Conservation (phyloP, 2,329 filamentous ascomycete genomes). For the Penicillium sp. region DNA sequence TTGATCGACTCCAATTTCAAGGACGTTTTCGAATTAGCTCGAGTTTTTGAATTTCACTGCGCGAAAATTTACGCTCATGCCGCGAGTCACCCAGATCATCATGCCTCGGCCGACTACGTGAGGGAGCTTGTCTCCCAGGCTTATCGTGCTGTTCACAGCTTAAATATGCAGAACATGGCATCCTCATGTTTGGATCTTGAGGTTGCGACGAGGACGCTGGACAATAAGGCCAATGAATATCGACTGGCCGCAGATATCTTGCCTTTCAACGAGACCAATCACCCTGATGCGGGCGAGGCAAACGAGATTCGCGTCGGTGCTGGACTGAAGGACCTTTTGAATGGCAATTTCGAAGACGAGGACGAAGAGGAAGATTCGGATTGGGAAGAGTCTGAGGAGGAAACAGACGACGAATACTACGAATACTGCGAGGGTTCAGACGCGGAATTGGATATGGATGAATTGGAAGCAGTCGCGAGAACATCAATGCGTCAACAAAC, state of each 20-base stretch:
- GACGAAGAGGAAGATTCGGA: slow-evolving; percentile 13
- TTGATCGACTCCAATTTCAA: slow-evolving; percentile 2
- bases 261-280: neutral
- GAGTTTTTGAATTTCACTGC: slow-evolving; percentile 16
- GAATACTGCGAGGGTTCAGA: slow-evolving; percentile 17
- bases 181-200: slow-evolving; percentile 6
- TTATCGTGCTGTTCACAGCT: slow-evolving; percentile 17
- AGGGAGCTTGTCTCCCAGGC: slow-evolving; percentile 12
- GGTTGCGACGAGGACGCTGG: slow-evolving; percentile 7
- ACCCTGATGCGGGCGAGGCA: neutral
- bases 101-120: slow-evolving; percentile 12
- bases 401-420: slow-evolving; percentile 19
- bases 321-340: neutral
- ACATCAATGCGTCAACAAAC: neutral
- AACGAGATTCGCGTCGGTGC: neutral
- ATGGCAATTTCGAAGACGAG: slow-evolving; percentile 3
- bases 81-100: slow-evolving; percentile 3
- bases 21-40: slow-evolving; percentile 7
- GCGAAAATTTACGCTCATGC: slow-evolving; percentile 12
- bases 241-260: neutral
- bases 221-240: slow-evolving; percentile 12
- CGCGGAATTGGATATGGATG: slow-evolving; percentile 7
- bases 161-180: slow-evolving; percentile 16
- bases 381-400: slow-evolving; percentile 15
- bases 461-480: neutral